These are phyloP conservation scores for Paramecium tetraurelia DNA, from an alignment of 73 alveolate species.

Conservation along the genomic window DNA sequence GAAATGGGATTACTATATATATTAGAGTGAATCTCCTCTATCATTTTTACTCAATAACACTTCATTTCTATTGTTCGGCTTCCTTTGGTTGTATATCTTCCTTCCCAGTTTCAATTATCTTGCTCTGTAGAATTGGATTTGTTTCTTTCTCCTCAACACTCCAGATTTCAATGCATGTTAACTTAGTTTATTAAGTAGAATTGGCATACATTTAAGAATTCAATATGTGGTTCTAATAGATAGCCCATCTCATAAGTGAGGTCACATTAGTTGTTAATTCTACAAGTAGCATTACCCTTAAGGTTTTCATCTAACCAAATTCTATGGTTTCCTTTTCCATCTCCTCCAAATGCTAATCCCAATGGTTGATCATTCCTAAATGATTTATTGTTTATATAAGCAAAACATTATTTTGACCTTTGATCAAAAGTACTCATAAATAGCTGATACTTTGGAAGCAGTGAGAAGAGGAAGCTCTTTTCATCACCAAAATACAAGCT, in stretches of 20 bases:
- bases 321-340: slow-evolving; percentile 37
- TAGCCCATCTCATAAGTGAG: slow-evolving; percentile 45
- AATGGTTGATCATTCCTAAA: background rate
- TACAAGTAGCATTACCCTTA: background rate
- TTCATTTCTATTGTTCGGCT: background rate
- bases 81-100: background rate
- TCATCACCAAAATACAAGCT: slow-evolving; percentile 31
- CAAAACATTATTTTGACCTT: slow-evolving; percentile 34
- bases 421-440: slow-evolving; percentile 34
- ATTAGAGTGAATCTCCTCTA: background rate
- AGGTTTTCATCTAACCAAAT: slow-evolving; percentile 39
- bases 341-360: slow-evolving; percentile 51
- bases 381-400: background rate
- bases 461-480: slow-evolving; percentile 23
- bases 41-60: background rate
- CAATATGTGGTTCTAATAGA: slow-evolving; percentile 37
- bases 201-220: background rate
- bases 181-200: background rate
- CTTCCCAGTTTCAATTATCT: background rate
- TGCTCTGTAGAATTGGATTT: background rate
- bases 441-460: background rate
- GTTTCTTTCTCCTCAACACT: slow-evolving; percentile 4
- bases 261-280: slow-evolving; percentile 34
- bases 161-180: slow-evolving; percentile 32
- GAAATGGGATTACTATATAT: slow-evolving; percentile 1